These are phyloP conservation scores for Pulveroboletus sp. DNA, from an alignment of 768 basidiomycete species.

Conservation along the genomic window DNA sequence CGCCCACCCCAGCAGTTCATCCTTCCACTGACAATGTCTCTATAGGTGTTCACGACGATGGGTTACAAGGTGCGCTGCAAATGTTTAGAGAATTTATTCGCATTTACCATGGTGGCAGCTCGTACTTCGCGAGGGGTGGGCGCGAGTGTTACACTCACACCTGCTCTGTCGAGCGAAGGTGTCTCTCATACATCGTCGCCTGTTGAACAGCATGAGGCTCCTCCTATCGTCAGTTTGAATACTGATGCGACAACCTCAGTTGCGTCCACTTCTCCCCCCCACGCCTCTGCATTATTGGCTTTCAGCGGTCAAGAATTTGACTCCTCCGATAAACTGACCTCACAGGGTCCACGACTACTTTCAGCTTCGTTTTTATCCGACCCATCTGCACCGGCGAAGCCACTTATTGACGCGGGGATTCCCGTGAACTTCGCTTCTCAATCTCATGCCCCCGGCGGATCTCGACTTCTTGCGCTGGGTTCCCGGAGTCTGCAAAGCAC, in stretches of 20 bases:
- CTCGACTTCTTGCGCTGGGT: conserved; percentile 40
- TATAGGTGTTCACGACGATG: conserved; percentile 4
- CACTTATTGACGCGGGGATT: conserved; percentile 39
- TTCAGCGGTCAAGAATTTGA: conserved; percentile 18
- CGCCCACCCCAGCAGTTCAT: not conserved
- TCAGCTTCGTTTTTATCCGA: conserved; percentile 29
- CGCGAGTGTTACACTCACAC: conserved; percentile 2
- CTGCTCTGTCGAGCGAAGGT: conserved; percentile 4
- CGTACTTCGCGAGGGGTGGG: conserved; percentile 4
- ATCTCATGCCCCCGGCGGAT: conserved; percentile 38
- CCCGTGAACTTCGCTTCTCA: conserved; percentile 31
- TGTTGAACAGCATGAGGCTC: conserved; percentile 11
- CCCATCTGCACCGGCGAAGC: conserved; percentile 12
- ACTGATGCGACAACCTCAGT: conserved; percentile 1
- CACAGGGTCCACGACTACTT: conserved; percentile 34
- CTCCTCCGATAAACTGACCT: conserved; percentile 12
- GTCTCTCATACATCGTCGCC: conserved; percentile 14
- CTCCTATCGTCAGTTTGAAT: not conserved
- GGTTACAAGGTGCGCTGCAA: conserved; percentile 18
- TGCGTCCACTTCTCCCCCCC: conserved; percentile 14
- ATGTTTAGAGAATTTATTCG: not conserved
- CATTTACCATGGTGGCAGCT: conserved; percentile 14
- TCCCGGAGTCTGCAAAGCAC: conserved; percentile 24
- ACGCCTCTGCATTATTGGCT: conserved; percentile 1
- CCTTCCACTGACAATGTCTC: conserved; percentile 13